Evolutionary conservation across 768 basidiomycete genomes (phyloP), one percentile per base, ranked within the genome.

Genomic region (Termitomyces sp.): DNA sequence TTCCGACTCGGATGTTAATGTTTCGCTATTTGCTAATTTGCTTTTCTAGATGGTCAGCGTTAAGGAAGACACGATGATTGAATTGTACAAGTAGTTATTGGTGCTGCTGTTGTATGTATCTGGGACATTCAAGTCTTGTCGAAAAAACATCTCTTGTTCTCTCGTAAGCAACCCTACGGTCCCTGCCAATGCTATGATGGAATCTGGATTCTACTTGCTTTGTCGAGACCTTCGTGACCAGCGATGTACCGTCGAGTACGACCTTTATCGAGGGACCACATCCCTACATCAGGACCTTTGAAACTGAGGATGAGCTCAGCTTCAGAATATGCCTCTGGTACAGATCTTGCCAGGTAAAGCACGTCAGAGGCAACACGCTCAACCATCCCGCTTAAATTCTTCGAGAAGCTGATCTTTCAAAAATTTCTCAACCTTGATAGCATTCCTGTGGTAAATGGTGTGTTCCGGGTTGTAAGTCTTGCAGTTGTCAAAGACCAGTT

Each of bases 401-500:
- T 72, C 71, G 5, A 71, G 60, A 8, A 84, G 65, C 30, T 80
- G 68, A 10, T 85, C 84, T 57, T 82, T 83, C 68, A 95, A 74
- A 62, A 82, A 86, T 68, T 84, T 88, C 66, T 95, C 93, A 71
- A 98, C 70, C 71, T 84, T 88, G 63, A 80, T 86, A 8, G 94
- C 95, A 63, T 92, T 89, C 73, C 87, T 90, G 54, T 86, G 83
- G 68, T 94, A 97, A 52, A 88, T 79, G 3, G 86, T 83, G 24
- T 76, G 77, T 63, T 93, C 90, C 2, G 86, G 85, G 68, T 99
- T 99, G 73, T 96, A 98, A 52, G 77, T 70, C 56, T 86, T 78
- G 72, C 95, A 97, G 67, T 99, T 99, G 63, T 92, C 84, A 66
- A 92, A 92, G 54, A 98, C 83, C 55, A 97, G 76, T 61, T 86